These are phyloP conservation scores for Rhododendron kiyosumense DNA, from an alignment of 148 eudicot species.

Conservation along the genomic window DNA sequence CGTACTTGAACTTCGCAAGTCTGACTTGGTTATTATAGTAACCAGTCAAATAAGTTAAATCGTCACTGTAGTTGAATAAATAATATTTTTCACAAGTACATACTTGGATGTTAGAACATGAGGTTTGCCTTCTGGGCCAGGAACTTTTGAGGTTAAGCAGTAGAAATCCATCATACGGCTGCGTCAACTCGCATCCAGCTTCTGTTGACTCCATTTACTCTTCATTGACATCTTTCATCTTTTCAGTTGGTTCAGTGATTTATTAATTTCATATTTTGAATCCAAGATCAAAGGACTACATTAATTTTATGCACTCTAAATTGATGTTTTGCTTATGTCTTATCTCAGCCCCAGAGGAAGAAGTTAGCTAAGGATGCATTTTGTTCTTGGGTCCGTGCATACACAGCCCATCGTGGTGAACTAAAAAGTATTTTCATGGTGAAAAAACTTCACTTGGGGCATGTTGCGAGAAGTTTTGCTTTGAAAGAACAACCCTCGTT, in stretches of 20 bases:
- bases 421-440: constrained; percentile 81
- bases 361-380: constrained; percentile 72
- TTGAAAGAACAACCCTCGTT: constrained; percentile 79
- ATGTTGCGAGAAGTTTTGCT: constrained; percentile 87
- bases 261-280: not conserved
- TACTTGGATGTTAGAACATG: constrained; percentile 1
- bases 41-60: not conserved
- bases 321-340: not conserved
- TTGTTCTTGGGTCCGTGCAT: constrained; percentile 90
- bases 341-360: constrained; percentile 51
- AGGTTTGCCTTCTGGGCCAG: not conserved
- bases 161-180: not conserved
- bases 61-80: not conserved
- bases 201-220: not conserved
- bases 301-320: not conserved
- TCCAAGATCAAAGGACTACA: not conserved
- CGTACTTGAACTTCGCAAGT: not conserved
- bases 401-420: constrained; percentile 89
- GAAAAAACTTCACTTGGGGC: constrained; percentile 86
- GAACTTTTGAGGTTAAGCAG: not conserved
- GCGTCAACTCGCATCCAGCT: not conserved
- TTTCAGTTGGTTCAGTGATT: not conserved
- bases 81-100: not conserved
- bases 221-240: not conserved
- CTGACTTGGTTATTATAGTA: not conserved